phyloP scores from a whole-genome alignment of 106 monocot genomes.

The Apostasia ramifera region DNA sequence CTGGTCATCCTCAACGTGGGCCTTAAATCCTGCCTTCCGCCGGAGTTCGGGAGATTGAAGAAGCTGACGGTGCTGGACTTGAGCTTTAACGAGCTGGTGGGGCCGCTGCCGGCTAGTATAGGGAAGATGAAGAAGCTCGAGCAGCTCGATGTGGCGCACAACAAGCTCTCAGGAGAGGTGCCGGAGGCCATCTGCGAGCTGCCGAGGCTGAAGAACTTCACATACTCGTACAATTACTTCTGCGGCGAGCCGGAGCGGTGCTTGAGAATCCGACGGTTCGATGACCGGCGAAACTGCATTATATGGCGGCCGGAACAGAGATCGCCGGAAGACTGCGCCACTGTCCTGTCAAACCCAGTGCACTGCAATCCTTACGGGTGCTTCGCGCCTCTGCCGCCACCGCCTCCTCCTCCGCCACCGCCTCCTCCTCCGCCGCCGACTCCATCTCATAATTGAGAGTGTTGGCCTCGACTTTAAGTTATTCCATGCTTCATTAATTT shows the following conservation, averaged over 20 bases:
- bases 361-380: slow-evolving; percentile 27
- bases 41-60: slow-evolving; percentile 22
- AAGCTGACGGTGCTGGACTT: slow-evolving; percentile 32
- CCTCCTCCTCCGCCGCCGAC: too few species aligned
- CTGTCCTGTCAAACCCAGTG: slow-evolving; percentile 25
- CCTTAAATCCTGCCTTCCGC: slow-evolving; percentile 22
- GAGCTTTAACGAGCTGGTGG: slow-evolving; percentile 27
- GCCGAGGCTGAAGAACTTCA: slow-evolving; percentile 35
- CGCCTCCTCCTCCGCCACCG: slow-evolving; percentile 9
- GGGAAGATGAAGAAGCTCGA: slow-evolving; percentile 12
- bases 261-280: slow-evolving; percentile 9
- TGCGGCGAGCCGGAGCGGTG: slow-evolving; percentile 33
- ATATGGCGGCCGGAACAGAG: slow-evolving; percentile 27
- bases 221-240: slow-evolving; percentile 46
- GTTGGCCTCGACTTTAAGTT: too few species aligned
- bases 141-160: slow-evolving; percentile 23
- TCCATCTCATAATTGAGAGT: too few species aligned
- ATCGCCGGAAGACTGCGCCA: slow-evolving; percentile 19
- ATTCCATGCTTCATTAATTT: too few species aligned
- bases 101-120: slow-evolving; percentile 10
- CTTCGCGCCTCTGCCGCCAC: slow-evolving; percentile 17
- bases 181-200: slow-evolving; percentile 7
- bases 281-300: slow-evolving; percentile 36
- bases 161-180: slow-evolving; percentile 12
- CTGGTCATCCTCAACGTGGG: slow-evolving; percentile 21